phyloP scores from a whole-genome alignment of 208 protist genomes.

The Acanthamoeba triangularis region DNA sequence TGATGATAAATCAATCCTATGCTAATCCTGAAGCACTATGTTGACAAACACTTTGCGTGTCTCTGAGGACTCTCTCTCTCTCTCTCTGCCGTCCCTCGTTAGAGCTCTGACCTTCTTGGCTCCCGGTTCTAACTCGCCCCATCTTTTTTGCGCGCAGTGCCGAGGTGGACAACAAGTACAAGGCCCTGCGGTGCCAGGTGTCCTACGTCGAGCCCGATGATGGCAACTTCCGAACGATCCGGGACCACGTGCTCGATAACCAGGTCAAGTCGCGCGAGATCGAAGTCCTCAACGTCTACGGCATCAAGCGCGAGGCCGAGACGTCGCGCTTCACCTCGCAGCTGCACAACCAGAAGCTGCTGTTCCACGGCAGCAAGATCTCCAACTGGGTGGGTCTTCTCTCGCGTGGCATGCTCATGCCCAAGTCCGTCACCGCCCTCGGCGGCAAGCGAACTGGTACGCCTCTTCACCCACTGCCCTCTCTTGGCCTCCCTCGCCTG shows the following conservation, averaged over 20 bases:
- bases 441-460: slow-evolving; percentile 62
- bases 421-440: slow-evolving; percentile 71
- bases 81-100: no score
- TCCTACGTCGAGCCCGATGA: neutral
- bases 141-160: no score
- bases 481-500: no score
- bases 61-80: neutral
- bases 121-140: no score
- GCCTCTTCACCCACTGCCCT: no score
- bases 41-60: neutral
- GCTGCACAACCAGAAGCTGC: slow-evolving; percentile 32
- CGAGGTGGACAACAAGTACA: slow-evolving; percentile 51
- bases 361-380: slow-evolving; percentile 53
- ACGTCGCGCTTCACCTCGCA: neutral
- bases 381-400: slow-evolving; percentile 80
- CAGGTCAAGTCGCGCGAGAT: slow-evolving; percentile 36
- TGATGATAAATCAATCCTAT: neutral
- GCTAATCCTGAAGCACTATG: neutral
- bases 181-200: slow-evolving; percentile 30
- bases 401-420: slow-evolving; percentile 78
- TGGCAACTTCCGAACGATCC: neutral
- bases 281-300: slow-evolving; percentile 6
- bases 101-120: no score
- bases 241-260: neutral
- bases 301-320: slow-evolving; percentile 31